Percentiles rank a stretch among this genome's conserved stretches.
These are phyloP conservation scores for Stentor coeruleus DNA, from an alignment of 73 alveolate genomes.

Conservation along the genomic window DNA sequence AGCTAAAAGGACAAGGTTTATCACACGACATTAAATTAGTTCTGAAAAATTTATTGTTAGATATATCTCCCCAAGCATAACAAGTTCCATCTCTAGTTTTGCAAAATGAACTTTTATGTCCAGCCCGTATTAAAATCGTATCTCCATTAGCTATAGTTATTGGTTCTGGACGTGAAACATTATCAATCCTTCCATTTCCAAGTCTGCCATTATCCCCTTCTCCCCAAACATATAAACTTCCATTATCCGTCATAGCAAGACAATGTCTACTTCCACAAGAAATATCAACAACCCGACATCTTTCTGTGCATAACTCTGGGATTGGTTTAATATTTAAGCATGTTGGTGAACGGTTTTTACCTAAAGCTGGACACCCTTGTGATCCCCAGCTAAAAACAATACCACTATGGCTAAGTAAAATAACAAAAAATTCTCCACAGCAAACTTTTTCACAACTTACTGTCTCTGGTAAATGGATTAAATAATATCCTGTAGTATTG, in stretches of 20 bases:
- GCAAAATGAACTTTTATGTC: constrained; percentile 14
- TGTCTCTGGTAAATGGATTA: not conserved
- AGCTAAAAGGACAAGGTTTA: not conserved
- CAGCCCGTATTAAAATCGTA: not conserved
- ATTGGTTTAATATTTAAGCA: not conserved
- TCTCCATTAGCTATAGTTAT: not conserved
- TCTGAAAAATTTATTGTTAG: not conserved
- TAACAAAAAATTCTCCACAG: constrained; percentile 11
- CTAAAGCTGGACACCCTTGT: not conserved
- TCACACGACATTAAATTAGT: not conserved
- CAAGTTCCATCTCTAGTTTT: not conserved
- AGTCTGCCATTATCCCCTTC: constrained; percentile 77
- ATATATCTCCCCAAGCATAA: constrained; percentile 19
- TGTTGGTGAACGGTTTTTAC: not conserved
- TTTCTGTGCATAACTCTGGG: not conserved
- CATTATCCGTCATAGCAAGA: constrained; percentile 41
- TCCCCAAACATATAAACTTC: constrained; percentile 53
- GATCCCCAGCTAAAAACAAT: constrained; percentile 7
- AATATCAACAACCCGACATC: constrained; percentile 15
- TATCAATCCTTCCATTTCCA: constrained; percentile 71
- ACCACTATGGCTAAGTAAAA: not conserved
- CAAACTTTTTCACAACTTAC: not conserved
- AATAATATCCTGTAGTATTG: not conserved
- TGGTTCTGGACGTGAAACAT: constrained; percentile 3
- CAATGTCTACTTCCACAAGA: constrained; percentile 84